Percentiles rank a stretch among this genome's conserved stretches.
phyloP scores from a whole-genome alignment of 2,329 filamentous ascomycete genomes.

The Pseudocercospora crystallina region DNA sequence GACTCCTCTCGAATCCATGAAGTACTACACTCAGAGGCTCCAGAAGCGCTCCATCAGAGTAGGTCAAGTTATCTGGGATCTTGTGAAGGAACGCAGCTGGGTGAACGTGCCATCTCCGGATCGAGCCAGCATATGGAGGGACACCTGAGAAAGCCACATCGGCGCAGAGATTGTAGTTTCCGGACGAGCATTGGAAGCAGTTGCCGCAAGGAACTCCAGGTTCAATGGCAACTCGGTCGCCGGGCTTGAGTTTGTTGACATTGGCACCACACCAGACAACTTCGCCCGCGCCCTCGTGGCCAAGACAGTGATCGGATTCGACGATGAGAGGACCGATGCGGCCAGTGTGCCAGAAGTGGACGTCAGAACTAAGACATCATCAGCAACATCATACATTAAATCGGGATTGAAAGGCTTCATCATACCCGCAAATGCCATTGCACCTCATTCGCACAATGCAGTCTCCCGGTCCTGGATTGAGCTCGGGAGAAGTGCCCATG shows the following conservation, averaged over 20 bases:
- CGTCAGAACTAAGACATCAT: constrained; percentile 22
- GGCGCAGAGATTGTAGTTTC: constrained; percentile 85
- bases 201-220: constrained; percentile 63
- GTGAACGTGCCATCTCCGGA: constrained; percentile 79
- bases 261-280: constrained; percentile 59
- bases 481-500: constrained; percentile 27
- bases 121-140: constrained; percentile 81
- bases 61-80: constrained; percentile 70
- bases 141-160: constrained; percentile 88
- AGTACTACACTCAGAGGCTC: constrained; percentile 59
- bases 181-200: constrained; percentile 68
- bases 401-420: background rate
- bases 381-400: background rate
- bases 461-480: constrained; percentile 26
- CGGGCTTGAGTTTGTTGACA: constrained; percentile 58
- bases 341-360: constrained; percentile 43
- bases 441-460: constrained; percentile 31
- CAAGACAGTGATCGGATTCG: constrained; percentile 63
- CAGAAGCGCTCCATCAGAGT: constrained; percentile 84
- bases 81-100: constrained; percentile 89
- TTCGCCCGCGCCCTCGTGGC: constrained; percentile 69
- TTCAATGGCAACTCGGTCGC: constrained; percentile 67
- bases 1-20: constrained; percentile 44
- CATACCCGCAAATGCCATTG: constrained; percentile 34
- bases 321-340: constrained; percentile 63